A percentile compares a stretch with the other conserved stretches of the same genome.
These are phyloP conservation scores for Zoysia matrella DNA, from an alignment of 202 grass and related monocot genomes.

Conservation along the genomic window DNA sequence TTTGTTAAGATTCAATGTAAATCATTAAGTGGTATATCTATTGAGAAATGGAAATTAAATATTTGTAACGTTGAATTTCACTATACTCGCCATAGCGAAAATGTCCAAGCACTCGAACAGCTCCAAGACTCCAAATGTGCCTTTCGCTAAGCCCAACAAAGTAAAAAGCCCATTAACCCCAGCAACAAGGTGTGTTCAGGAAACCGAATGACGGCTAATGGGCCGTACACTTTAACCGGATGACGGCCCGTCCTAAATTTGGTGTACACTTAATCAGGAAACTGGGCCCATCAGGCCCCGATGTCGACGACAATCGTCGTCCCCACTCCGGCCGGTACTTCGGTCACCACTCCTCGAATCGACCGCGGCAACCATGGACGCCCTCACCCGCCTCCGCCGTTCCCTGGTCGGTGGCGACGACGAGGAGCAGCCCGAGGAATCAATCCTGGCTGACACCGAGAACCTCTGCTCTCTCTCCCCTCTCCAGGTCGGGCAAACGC, in stretches of 20 bases:
- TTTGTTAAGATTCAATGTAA: too few species aligned
- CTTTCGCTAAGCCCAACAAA: too few species aligned
- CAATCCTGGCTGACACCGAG: constrained; percentile 65
- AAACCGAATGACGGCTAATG: neutral
- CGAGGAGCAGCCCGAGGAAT: constrained; percentile 59
- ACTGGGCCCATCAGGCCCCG: neutral
- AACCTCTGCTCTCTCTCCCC: constrained; percentile 76
- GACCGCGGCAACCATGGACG: constrained; percentile 60
- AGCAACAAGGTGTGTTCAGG: too few species aligned
- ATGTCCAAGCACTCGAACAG: too few species aligned
- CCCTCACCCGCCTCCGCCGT: constrained; percentile 70
- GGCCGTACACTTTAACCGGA: neutral
- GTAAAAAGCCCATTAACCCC: too few species aligned
- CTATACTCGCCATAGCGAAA: too few species aligned
- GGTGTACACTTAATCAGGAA: neutral
- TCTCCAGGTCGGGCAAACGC: constrained; percentile 59
- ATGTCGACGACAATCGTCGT: neutral
- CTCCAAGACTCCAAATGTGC: too few species aligned
- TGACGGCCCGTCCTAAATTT: neutral
- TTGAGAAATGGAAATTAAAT: too few species aligned
- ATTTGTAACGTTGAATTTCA: too few species aligned
- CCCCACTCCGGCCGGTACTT: neutral
- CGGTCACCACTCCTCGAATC: neutral
- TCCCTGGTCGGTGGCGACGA: constrained; percentile 71
- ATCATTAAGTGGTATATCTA: too few species aligned